Conservation (phyloP, 805 yeast species). For the Cyberlindnera samutprakarnensis region DNA sequence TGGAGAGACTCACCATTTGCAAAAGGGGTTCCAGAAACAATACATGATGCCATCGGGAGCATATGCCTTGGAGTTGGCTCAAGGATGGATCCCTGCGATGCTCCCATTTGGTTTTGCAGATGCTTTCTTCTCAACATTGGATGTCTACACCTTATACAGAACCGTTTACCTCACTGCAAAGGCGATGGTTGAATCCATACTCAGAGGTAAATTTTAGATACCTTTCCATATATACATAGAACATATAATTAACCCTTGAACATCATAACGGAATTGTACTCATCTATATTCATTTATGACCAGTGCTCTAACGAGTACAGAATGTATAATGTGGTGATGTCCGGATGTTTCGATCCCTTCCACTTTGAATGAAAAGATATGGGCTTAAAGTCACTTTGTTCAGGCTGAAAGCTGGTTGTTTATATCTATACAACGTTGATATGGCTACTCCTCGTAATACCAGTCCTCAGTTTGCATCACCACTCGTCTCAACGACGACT, state of each 20-base stretch:
- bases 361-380: too few relatives aligned
- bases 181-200: conserved; percentile 66
- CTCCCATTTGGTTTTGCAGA: conserved; percentile 91
- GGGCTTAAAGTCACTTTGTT: too few relatives aligned
- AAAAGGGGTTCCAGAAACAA: conserved; percentile 71
- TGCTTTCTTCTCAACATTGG: conserved; percentile 73
- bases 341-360: too few relatives aligned
- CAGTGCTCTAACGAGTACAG: too few relatives aligned
- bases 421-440: too few relatives aligned
- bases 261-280: too few relatives aligned
- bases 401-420: too few relatives aligned
- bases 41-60: conserved; percentile 77
- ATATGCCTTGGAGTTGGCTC: conserved; percentile 92
- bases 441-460: conserved; percentile 1
- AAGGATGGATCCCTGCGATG: conserved; percentile 99
- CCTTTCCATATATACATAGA: too few relatives aligned
- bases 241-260: too few relatives aligned
- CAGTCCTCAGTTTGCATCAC: neutral
- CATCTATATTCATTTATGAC: too few relatives aligned
- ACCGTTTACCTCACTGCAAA: conserved; percentile 71
- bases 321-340: too few relatives aligned
- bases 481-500: neutral
- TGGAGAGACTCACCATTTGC: conserved; percentile 80
- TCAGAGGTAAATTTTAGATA: conserved; percentile 55
- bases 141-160: conserved; percentile 55